Percentiles rank a stretch among this genome's conserved stretches.
Conservation (phyloP, 2,329 filamentous ascomycete species). For the Calonectria fujianensis region DNA sequence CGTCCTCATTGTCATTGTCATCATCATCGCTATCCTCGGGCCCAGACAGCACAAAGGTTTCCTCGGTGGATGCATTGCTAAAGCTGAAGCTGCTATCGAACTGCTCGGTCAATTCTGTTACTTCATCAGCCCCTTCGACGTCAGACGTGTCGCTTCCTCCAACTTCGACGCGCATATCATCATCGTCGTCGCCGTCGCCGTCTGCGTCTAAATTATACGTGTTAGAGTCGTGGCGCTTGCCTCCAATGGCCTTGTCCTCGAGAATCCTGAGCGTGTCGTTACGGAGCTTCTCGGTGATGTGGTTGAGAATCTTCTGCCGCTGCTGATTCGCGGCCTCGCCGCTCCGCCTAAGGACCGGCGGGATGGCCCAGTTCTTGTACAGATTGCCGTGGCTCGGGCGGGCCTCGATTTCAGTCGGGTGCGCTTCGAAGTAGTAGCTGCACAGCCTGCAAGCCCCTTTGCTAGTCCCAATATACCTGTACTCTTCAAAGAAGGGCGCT, state of each 20-base stretch:
- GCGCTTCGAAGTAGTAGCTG: slow-evolving; percentile 59
- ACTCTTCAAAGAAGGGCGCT: slow-evolving; percentile 53
- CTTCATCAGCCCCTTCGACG: slow-evolving; percentile 33
- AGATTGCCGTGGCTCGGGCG: slow-evolving; percentile 61
- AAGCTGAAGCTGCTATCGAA: slow-evolving; percentile 40
- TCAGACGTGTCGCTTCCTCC: slow-evolving; percentile 32
- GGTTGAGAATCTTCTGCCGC: slow-evolving; percentile 52
- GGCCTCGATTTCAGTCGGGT: slow-evolving; percentile 53
- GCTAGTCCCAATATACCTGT: slow-evolving; percentile 63
- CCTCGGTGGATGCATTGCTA: slow-evolving; percentile 2
- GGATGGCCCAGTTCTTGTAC: slow-evolving; percentile 62
- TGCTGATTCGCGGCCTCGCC: slow-evolving; percentile 10
- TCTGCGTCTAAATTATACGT: slow-evolving; percentile 44
- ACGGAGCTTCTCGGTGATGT: slow-evolving; percentile 53
- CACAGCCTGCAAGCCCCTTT: slow-evolving; percentile 65
- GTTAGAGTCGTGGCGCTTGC: slow-evolving; percentile 59
- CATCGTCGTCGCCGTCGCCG: slow-evolving; percentile 4
- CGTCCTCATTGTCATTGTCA: slow-evolving; percentile 50
- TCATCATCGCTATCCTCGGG: slow-evolving; percentile 47
- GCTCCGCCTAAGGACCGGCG: slow-evolving; percentile 55
- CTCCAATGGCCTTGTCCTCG: slow-evolving; percentile 50
- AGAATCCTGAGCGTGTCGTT: slow-evolving; percentile 56
- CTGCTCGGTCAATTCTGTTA: slow-evolving; percentile 36
- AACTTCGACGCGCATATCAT: slow-evolving; percentile 40
- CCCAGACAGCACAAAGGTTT: slow-evolving; percentile 31